Base-by-base conservation (phyloP, 2,329 filamentous ascomycete species). In the Fusarium albosuccineum region DNA sequence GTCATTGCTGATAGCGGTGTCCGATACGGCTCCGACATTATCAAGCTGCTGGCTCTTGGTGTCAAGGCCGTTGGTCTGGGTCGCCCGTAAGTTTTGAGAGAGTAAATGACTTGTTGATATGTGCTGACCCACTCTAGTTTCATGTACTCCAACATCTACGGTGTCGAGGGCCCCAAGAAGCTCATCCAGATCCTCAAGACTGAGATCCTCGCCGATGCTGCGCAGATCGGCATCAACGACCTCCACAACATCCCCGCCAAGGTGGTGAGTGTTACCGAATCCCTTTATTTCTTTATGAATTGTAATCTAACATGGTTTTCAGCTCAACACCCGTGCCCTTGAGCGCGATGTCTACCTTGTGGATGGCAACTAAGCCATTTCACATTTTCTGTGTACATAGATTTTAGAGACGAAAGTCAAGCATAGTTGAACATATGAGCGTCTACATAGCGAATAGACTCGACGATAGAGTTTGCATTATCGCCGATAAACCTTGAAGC, bases 111-210 rank as follows among this genome's bases (percentile, higher is more conserved):
- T 8, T 14, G 3, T 2, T 9, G 9, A n/a, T 10, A 2, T 1
- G 8, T 27, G 5, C 42, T 60, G 10, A 66, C 16, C 3, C 9
- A 0, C 11, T 13, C 0, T 3, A 73, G 73, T 1, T 79, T 84
- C 69, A 83, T 86, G 81, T 86, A 80, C 70, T 79, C 82, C 49
- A 85, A 85, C 66, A 73, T 81, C 37, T 86, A 83, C 66, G 84
- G 84, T 4, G 73, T 77, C 5, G 78, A 80, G 22, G 84, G 84
- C 22, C 83, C 86, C 4, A 75, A 74, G 56, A 81, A 80, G 74
- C 78, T 78, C 6, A 82, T 85, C 53, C 71, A 81, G 52, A 80
- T 86, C 17, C 74, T 86, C 61, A 85, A 84, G 77, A 76, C 79
- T 39, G 83, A 86, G 75, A 77, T 85, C 30, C 57, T 73, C 27